phyloP scores from a whole-genome alignment of 202 grass and related monocot genomes.

The Hordeum pubiflorum region DNA sequence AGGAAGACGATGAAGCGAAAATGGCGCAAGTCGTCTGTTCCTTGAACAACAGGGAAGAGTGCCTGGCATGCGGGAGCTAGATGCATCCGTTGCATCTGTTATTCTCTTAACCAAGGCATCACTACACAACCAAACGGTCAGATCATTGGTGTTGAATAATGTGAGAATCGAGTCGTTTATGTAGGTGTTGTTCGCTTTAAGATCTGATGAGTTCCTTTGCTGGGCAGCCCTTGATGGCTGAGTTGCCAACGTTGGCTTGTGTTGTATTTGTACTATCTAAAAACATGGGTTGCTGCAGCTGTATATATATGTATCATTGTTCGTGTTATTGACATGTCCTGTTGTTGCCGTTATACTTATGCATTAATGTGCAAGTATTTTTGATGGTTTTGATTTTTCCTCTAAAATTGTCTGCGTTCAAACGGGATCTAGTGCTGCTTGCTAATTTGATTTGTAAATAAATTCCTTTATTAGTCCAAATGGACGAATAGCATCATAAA shows the following conservation, averaged over 20 bases:
- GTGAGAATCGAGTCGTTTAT: not conserved
- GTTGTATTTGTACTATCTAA: not conserved
- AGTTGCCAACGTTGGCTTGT: conserved; percentile 3
- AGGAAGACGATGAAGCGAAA: conserved; percentile 74
- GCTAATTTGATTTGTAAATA: no score
- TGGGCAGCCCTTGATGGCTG: not conserved
- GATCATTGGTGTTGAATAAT: conserved; percentile 28
- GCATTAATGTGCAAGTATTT: not conserved
- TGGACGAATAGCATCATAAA: no score
- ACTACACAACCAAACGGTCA: not conserved
- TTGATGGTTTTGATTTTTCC: not conserved
- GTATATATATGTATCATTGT: conserved; percentile 29
- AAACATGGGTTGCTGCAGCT: conserved; percentile 4
- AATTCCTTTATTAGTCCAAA: no score
- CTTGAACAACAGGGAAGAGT: conserved; percentile 85
- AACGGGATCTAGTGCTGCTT: no score
- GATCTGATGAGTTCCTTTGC: not conserved
- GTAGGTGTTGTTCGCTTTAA: not conserved
- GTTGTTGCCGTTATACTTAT: not conserved
- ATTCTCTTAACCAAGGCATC: conserved; percentile 7
- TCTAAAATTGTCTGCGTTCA: not conserved
- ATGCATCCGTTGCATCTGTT: not conserved
- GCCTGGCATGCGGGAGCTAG: conserved; percentile 91
- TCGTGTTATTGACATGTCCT: not conserved
- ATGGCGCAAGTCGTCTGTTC: conserved; percentile 96